A percentile compares a stretch with the other conserved stretches of the same genome.
These are phyloP conservation scores for Circinella minor DNA, from an alignment of 371 early-diverging fungal species.

Conservation along the genomic window DNA sequence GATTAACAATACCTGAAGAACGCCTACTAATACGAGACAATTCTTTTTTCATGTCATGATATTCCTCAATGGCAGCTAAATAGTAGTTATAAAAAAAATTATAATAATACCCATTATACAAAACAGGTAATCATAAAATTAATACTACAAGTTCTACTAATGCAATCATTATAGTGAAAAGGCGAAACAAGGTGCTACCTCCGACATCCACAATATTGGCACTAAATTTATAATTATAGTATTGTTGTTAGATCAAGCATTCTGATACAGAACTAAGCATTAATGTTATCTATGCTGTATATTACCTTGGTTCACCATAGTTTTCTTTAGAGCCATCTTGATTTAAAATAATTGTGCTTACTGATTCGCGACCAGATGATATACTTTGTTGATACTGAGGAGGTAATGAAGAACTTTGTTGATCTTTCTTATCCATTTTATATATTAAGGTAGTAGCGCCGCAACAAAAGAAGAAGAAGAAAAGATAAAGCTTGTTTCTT, in stretches of 20 bases:
- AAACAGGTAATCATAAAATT: not conserved
- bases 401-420: not conserved
- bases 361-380: not conserved
- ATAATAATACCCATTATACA: not conserved
- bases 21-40: constrained; percentile 21
- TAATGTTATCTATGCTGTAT: no score
- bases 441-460: not conserved
- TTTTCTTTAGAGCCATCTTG: constrained; percentile 11
- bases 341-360: constrained; percentile 12
- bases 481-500: not conserved
- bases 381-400: not conserved
- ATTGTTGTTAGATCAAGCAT: no score
- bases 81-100: not conserved
- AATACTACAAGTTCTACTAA: not conserved
- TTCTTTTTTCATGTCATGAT: constrained; percentile 37
- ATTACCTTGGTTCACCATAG: constrained; percentile 15
- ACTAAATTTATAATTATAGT: not conserved
- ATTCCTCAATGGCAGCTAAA: constrained; percentile 42
- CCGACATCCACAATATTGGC: constrained; percentile 19
- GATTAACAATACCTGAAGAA: not conserved
- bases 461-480: not conserved
- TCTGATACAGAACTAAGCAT: no score
- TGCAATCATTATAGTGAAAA: no score
- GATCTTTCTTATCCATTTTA: not conserved
- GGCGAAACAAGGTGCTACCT: not conserved